These are phyloP conservation scores for Boletus sp. DNA, from an alignment of 1,284 basidiomycete genomes.

Conservation along the genomic window DNA sequence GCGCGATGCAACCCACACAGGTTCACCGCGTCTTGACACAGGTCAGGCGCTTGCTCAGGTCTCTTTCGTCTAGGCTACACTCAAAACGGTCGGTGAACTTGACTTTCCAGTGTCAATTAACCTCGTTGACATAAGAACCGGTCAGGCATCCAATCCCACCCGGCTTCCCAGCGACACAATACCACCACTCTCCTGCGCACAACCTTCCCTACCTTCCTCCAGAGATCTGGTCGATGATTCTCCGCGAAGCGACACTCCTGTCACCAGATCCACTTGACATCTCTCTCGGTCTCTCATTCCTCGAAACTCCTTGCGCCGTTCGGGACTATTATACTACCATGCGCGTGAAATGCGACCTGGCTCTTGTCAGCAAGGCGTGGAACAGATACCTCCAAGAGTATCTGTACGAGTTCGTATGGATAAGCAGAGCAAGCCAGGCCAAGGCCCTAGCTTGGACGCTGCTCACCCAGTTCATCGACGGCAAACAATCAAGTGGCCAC, in stretches of 20 bases:
- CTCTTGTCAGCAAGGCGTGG: conserved; percentile 61
- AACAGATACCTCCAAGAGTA: conserved; percentile 54
- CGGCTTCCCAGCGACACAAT: conserved; percentile 17
- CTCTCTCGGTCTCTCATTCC: conserved; percentile 52
- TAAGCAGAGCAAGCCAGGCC: conserved; percentile 59
- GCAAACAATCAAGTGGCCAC: conserved; percentile 48
- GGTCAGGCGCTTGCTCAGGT: conserved; percentile 21
- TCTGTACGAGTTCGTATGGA: conserved; percentile 72
- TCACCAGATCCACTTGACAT: conserved; percentile 50
- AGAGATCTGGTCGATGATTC: conserved; percentile 63
- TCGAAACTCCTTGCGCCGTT: conserved; percentile 45
- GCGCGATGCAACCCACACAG: conserved; percentile 19
- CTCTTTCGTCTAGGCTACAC: conserved; percentile 22
- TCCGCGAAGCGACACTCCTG: conserved; percentile 53
- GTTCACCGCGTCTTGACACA: conserved; percentile 20
- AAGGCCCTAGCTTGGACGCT: conserved; percentile 58
- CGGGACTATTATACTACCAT: conserved; percentile 51
- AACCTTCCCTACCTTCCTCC: conserved; percentile 52
- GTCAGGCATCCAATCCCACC: conserved; percentile 16
- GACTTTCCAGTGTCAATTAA: not conserved
- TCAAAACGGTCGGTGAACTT: conserved; percentile 24
- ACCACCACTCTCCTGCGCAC: conserved; percentile 36
- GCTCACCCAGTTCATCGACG: conserved; percentile 49
- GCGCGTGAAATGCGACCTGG: conserved; percentile 51
- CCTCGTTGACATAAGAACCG: conserved; percentile 12